Percentiles rank a stretch among this genome's conserved stretches.
phyloP scores from a whole-genome alignment of 106 monocot genomes.

The Dendrobium catenatum region DNA sequence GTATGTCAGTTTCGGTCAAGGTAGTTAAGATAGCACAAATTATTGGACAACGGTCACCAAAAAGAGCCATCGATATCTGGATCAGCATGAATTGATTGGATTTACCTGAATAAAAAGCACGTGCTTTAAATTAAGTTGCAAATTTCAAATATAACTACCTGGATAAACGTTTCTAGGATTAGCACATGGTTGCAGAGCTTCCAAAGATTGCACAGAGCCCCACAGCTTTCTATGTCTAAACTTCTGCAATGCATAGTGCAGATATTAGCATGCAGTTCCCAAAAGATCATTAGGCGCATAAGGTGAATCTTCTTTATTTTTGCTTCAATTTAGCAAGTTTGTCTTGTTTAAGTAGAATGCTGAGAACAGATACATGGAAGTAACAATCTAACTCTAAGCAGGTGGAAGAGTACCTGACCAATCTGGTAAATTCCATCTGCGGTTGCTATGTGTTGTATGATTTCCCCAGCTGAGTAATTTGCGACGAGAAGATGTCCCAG shows the following conservation, averaged over 20 bases:
- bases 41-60: neutral
- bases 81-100: neutral
- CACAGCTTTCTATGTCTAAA: constrained; percentile 43
- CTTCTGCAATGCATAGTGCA: constrained; percentile 31
- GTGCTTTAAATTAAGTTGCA: neutral
- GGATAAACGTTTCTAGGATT: constrained; percentile 47
- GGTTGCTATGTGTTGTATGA: constrained; percentile 29
- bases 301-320: neutral
- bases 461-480: constrained; percentile 48
- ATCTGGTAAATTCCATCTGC: constrained; percentile 37
- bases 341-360: neutral
- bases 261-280: neutral
- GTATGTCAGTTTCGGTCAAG: too few relatives aligned
- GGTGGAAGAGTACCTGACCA: constrained; percentile 26
- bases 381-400: neutral
- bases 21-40: neutral
- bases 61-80: neutral
- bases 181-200: constrained; percentile 63
- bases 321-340: neutral
- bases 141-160: constrained; percentile 27
- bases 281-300: neutral
- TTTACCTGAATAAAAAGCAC: neutral
- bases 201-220: constrained; percentile 61
- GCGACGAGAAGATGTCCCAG: constrained; percentile 59
- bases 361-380: neutral